phyloP scores from a whole-genome alignment of 768 basidiomycete species.

The Hortiboletus flavorubellus region DNA sequence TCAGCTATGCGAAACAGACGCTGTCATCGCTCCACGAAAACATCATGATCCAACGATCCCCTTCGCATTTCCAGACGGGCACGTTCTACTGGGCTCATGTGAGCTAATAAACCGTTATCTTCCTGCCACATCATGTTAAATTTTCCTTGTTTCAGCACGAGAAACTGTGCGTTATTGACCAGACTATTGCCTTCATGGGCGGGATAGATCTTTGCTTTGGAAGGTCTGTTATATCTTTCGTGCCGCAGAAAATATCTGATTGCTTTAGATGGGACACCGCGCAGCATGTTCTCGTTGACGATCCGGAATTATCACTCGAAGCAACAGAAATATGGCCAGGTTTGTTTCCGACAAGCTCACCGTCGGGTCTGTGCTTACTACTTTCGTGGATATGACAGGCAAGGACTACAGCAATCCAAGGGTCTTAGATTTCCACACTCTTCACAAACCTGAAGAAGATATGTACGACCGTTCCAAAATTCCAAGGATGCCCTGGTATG shows the following conservation, averaged over 20 bases:
- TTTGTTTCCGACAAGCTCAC: conserved; percentile 22
- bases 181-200: conserved; percentile 97
- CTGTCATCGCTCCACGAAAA: conserved; percentile 81
- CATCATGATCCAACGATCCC: conserved; percentile 94
- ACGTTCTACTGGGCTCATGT: conserved; percentile 99
- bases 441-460: conserved; percentile 90
- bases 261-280: conserved; percentile 86
- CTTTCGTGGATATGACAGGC: conserved; percentile 41
- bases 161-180: conserved; percentile 96
- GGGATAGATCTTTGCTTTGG: conserved; percentile 95
- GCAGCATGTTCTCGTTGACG: conserved; percentile 87
- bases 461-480: conserved; percentile 91
- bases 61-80: conserved; percentile 95
- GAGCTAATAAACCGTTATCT: conserved; percentile 23
- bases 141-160: conserved; percentile 64
- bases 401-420: conserved; percentile 96
- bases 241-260: background rate
- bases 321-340: conserved; percentile 85
- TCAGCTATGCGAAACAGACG: conserved; percentile 82
- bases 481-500: conserved; percentile 95
- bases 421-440: conserved; percentile 75
- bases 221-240: conserved; percentile 40
- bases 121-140: background rate
- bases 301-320: conserved; percentile 59
- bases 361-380: background rate